Evolutionary conservation across 805 yeast species (phyloP).

Genomic region (Scheffersomyces amazonensis): DNA sequence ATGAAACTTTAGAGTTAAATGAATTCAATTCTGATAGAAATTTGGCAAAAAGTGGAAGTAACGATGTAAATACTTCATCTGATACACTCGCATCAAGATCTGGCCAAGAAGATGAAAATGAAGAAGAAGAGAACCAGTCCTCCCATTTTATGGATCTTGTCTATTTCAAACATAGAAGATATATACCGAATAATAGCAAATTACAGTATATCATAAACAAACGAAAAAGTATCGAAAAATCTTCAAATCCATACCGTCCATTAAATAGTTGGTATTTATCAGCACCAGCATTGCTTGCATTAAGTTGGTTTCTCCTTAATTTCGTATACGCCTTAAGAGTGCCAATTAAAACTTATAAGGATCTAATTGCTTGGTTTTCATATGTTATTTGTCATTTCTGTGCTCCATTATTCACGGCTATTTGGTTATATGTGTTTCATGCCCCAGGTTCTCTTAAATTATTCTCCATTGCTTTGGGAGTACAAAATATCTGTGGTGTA

Average conservation of each 20-base stretch:
- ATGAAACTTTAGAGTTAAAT: neutral
- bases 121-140: neutral
- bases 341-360: constrained; percentile 45
- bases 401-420: constrained; percentile 59
- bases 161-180: neutral
- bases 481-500: constrained; percentile 61
- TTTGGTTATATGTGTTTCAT: constrained; percentile 65
- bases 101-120: neutral
- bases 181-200: neutral
- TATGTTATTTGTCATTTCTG: constrained; percentile 65
- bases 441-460: constrained; percentile 58
- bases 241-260: constrained; percentile 3
- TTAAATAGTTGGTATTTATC: constrained; percentile 44
- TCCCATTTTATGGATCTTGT: neutral
- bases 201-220: neutral
- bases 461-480: constrained; percentile 56
- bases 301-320: constrained; percentile 51
- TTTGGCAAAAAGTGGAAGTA: neutral
- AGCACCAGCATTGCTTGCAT: constrained; percentile 48
- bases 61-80: neutral
- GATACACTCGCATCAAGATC: neutral
- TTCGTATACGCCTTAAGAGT: constrained; percentile 41
- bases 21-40: neutral
- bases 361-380: constrained; percentile 57
- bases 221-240: constrained; percentile 4